Percentiles rank a stretch among this genome's conserved stretches.
These are phyloP conservation scores for Venustampulla echinocandica DNA, from an alignment of 495 filamentous ascomycete species.

Conservation along the genomic window DNA sequence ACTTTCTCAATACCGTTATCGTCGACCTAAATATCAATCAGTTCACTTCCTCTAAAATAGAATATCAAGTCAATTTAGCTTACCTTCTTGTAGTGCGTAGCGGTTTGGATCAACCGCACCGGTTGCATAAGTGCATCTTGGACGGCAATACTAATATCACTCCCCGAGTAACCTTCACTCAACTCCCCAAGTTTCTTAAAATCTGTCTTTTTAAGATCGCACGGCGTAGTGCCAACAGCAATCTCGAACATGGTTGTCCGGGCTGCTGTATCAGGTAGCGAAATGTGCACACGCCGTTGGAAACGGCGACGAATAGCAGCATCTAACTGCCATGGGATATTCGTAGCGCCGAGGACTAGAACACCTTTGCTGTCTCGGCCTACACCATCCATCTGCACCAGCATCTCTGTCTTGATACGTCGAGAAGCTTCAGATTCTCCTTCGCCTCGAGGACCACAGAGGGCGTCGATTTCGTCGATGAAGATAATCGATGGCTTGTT, in stretches of 20 bases:
- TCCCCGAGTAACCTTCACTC: constrained; percentile 89
- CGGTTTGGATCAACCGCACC: constrained; percentile 92
- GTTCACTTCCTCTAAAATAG: background rate
- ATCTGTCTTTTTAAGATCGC: constrained; percentile 69
- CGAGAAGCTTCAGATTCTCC: constrained; percentile 95
- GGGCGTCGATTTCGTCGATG: constrained; percentile 96
- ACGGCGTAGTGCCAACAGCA: constrained; percentile 82
- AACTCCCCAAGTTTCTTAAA: constrained; percentile 69
- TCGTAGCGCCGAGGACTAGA: constrained; percentile 91
- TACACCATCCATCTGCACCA: constrained; percentile 99
- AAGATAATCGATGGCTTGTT: constrained; percentile 99
- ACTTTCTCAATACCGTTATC: constrained; percentile 65
- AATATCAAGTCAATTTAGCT: constrained; percentile 9
- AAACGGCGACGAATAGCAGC: constrained; percentile 96
- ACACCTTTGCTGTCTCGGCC: constrained; percentile 91
- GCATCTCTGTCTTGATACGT: constrained; percentile 95
- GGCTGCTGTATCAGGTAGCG: constrained; percentile 76
- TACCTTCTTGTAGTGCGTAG: constrained; percentile 97
- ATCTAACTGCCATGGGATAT: constrained; percentile 98
- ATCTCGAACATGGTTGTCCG: constrained; percentile 97
- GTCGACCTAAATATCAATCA: constrained; percentile 45
- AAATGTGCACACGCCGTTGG: constrained; percentile 92
- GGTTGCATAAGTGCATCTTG: constrained; percentile 98
- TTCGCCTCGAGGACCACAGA: constrained; percentile 93
- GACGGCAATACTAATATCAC: constrained; percentile 92